These are phyloP conservation scores for Mucuna pruriens DNA, from an alignment of 306 rosid genomes.

Conservation along the genomic window DNA sequence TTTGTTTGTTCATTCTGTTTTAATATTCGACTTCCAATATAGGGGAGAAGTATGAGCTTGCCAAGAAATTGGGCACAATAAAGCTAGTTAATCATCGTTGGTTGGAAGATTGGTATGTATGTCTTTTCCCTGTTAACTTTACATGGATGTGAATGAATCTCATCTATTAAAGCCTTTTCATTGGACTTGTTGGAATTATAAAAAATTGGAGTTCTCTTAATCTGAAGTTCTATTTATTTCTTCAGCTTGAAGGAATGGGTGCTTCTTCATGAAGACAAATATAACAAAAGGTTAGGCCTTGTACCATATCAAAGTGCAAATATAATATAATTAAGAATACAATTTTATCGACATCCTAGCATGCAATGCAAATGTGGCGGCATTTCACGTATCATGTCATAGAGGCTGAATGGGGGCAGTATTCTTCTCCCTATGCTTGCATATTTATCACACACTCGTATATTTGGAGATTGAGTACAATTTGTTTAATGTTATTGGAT, in stretches of 20 bases:
- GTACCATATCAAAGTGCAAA: neutral
- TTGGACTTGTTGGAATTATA: conserved; percentile 6
- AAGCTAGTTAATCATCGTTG: conserved; percentile 91
- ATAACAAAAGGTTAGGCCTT: conserved; percentile 69
- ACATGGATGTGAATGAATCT: neutral
- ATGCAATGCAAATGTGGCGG: conserved; percentile 24
- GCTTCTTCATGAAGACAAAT: conserved; percentile 77
- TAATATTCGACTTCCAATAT: neutral
- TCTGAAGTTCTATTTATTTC: conserved; percentile 33
- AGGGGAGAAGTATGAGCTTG: conserved; percentile 96
- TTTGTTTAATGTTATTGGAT: neutral
- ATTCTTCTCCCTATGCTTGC: conserved; percentile 27
- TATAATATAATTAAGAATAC: neutral
- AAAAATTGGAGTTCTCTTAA: neutral
- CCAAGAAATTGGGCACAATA: conserved; percentile 66
- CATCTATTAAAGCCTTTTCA: conserved; percentile 30
- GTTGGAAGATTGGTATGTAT: conserved; percentile 85
- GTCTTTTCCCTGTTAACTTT: conserved; percentile 14
- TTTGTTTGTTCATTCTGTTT: conserved; percentile 14
- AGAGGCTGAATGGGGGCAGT: neutral
- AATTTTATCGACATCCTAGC: conserved; percentile 29
- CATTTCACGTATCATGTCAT: neutral
- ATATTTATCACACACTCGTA: conserved; percentile 2
- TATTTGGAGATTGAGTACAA: neutral
- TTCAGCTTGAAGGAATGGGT: conserved; percentile 84